A percentile compares a stretch with the other conserved stretches of the same genome.
These are phyloP conservation scores for Linum trigynum DNA, from an alignment of 345 rosid species.

Conservation along the genomic window DNA sequence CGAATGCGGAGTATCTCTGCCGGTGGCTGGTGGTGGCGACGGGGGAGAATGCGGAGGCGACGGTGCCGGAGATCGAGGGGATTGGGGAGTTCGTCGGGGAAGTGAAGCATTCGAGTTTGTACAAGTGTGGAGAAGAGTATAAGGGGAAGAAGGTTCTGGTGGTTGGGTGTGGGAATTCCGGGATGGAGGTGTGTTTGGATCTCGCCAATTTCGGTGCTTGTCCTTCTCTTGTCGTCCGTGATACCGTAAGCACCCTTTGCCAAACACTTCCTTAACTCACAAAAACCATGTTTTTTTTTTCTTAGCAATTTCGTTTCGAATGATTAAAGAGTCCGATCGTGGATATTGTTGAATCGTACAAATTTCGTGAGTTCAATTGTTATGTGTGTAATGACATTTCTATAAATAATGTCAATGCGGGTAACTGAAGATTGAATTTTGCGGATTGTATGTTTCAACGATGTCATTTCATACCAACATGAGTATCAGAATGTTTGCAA, in stretches of 20 bases:
- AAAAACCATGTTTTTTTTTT: too few relatives aligned
- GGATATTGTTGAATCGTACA: too few relatives aligned
- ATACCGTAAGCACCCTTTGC: neutral
- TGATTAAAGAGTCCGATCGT: too few relatives aligned
- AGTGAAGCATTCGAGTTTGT: slow-evolving; percentile 4
- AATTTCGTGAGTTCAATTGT: too few relatives aligned
- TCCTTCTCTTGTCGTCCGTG: neutral
- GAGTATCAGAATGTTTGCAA: too few relatives aligned
- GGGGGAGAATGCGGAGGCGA: slow-evolving; percentile 82
- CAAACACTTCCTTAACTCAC: too few relatives aligned
- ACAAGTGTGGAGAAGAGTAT: neutral
- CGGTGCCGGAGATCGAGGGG: slow-evolving; percentile 53
- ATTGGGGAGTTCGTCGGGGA: slow-evolving; percentile 12
- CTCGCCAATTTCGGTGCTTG: neutral
- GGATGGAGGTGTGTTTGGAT: slow-evolving; percentile 5
- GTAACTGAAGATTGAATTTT: too few relatives aligned
- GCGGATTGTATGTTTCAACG: too few relatives aligned
- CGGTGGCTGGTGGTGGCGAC: slow-evolving; percentile 72
- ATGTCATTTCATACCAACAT: too few relatives aligned
- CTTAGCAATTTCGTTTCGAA: too few relatives aligned
- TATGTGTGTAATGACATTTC: too few relatives aligned
- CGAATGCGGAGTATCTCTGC: slow-evolving; percentile 21
- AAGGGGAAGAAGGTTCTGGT: slow-evolving; percentile 1
- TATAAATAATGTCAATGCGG: too few relatives aligned
- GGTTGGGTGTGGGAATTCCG: slow-evolving; percentile 3